These are phyloP conservation scores for Candolleomyces aberdarensis DNA, from an alignment of 768 basidiomycete species.

Conservation along the genomic window DNA sequence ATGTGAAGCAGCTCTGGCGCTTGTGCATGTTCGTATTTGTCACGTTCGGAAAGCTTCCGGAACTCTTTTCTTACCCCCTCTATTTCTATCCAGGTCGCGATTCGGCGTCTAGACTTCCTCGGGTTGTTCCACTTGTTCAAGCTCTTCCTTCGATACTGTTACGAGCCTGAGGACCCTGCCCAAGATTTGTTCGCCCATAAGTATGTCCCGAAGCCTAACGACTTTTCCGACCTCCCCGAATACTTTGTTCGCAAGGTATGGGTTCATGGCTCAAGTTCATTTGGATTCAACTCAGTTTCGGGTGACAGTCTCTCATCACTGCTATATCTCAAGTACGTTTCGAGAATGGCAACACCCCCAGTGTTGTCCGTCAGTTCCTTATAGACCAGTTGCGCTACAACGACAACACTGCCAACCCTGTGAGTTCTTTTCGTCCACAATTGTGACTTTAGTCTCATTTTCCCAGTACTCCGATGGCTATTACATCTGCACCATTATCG, in stretches of 20 bases:
- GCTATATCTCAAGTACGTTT: constrained; percentile 86
- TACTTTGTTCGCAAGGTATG: constrained; percentile 93
- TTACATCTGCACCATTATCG: constrained; percentile 85
- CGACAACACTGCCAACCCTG: constrained; percentile 89
- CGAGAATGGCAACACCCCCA: constrained; percentile 81
- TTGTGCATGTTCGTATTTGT: constrained; percentile 65
- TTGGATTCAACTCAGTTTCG: constrained; percentile 1
- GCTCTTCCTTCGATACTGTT: constrained; percentile 86
- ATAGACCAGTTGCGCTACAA: constrained; percentile 94
- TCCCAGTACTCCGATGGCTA: constrained; percentile 84
- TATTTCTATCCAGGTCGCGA: constrained; percentile 63
- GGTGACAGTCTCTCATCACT: constrained; percentile 64
- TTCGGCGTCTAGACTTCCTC: constrained; percentile 76
- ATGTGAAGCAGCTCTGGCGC: constrained; percentile 86
- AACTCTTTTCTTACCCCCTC: constrained; percentile 6
- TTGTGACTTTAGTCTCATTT: neutral
- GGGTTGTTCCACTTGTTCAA: constrained; percentile 97
- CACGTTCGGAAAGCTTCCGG: neutral
- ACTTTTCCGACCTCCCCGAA: constrained; percentile 87
- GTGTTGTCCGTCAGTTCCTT: constrained; percentile 82
- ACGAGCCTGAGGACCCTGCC: constrained; percentile 77
- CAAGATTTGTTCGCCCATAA: constrained; percentile 84
- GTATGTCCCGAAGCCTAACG: constrained; percentile 93
- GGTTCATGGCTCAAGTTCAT: constrained; percentile 5
- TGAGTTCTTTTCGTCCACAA: constrained; percentile 34